Evolutionary conservation across 805 yeast genomes (phyloP).

Genomic region (Metschnikowia cerradonensis): DNA sequence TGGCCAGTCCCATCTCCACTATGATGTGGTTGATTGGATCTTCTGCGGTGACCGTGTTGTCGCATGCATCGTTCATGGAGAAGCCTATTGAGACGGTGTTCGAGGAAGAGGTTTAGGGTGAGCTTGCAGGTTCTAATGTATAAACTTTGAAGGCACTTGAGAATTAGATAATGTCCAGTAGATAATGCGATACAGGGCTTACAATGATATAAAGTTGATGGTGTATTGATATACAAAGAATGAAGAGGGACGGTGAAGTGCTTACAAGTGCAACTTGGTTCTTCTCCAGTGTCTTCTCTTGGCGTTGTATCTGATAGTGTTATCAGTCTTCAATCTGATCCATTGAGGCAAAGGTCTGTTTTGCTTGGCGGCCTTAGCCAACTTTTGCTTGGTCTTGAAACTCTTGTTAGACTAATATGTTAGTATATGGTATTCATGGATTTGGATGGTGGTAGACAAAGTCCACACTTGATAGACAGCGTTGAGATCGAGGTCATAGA

Average conservation of each 20-base stretch:
- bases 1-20: conserved; percentile 87
- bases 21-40: conserved; percentile 91
- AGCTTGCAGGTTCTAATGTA: background rate
- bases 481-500: no score
- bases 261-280: conserved; percentile 95
- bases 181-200: background rate
- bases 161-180: background rate
- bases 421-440: conserved; percentile 24
- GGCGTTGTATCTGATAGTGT: conserved; percentile 98
- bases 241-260: conserved; percentile 5
- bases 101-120: conserved; percentile 62
- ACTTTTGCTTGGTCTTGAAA: conserved; percentile 95
- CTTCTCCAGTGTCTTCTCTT: conserved; percentile 99
- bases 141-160: background rate
- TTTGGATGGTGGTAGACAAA: no score
- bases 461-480: no score
- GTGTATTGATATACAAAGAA: conserved; percentile 19
- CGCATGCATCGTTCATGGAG: conserved; percentile 89
- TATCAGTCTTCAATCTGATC: conserved; percentile 97
- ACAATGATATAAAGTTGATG: background rate
- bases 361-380: conserved; percentile 98
- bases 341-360: conserved; percentile 99
- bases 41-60: conserved; percentile 67
- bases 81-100: conserved; percentile 94
- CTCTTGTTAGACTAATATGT: conserved; percentile 79